These are phyloP conservation scores for Chrysoporthe deuterocubensis DNA, from an alignment of 2,329 filamentous ascomycete genomes.

Conservation along the genomic window DNA sequence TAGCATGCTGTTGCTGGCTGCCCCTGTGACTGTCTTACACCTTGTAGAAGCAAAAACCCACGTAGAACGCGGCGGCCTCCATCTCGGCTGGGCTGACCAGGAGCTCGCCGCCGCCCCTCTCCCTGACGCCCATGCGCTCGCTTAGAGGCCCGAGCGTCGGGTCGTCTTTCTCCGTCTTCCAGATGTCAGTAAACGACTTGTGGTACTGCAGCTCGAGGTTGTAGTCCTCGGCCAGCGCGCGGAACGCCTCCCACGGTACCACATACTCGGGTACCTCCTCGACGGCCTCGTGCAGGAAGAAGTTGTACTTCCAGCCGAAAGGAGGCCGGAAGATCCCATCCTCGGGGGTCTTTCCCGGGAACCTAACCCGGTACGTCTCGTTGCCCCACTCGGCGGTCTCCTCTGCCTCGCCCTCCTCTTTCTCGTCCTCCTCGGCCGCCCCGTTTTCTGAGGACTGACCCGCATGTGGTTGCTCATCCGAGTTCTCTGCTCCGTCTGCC, in stretches of 20 bases:
- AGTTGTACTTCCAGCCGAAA: constrained; percentile 97
- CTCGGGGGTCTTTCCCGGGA: constrained; percentile 78
- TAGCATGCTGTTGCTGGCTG: background rate
- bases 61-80: constrained; percentile 89
- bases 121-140: constrained; percentile 93
- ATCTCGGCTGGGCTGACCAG: constrained; percentile 84
- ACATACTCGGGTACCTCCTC: constrained; percentile 97
- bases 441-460: constrained; percentile 43
- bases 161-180: constrained; percentile 89
- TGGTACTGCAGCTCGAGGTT: constrained; percentile 95
- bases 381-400: constrained; percentile 86
- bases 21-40: constrained; percentile 55
- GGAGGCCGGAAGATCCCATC: constrained; percentile 93
- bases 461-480: constrained; percentile 33
- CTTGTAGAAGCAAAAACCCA: constrained; percentile 97
- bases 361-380: constrained; percentile 86
- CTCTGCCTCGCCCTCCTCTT: constrained; percentile 65
- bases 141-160: constrained; percentile 79
- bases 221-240: constrained; percentile 93
- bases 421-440: constrained; percentile 50
- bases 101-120: constrained; percentile 67
- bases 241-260: constrained; percentile 97
- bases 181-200: constrained; percentile 87
- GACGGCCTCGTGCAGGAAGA: constrained; percentile 93
- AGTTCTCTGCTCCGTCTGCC: constrained; percentile 37